Evolutionary conservation across 495 filamentous ascomycete species (phyloP), one percentile per base, ranked within the genome.

Genomic region (Aspergillus sclerotiicarbonarius): DNA sequence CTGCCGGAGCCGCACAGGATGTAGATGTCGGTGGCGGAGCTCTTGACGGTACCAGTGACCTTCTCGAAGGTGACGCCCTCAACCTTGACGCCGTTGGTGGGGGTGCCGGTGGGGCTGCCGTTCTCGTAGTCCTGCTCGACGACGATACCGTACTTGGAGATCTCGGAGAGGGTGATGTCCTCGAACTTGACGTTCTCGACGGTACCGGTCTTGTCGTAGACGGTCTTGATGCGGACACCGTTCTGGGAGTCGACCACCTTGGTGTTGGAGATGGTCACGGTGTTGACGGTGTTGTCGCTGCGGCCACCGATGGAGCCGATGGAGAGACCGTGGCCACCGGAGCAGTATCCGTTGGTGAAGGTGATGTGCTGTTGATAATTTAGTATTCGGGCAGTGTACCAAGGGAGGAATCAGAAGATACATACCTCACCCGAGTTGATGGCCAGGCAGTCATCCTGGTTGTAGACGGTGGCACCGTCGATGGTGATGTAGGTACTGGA

Each of bases 121-220:
- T 85, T 85, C 71, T 83, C 71, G 63, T 89, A 90, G 67, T 88
- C 84, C 69, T 90, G 87, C 68, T 89, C 72, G 46, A 90, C 82
- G 54, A 86, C 74, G 53, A 90, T 82, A 44, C 86, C 87, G 66
- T 88, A 86, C 20, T 79, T 79, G 54, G 77, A 19, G 44, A 57
- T 87, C 25, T 71, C 69, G 54, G 74, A 76, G 3, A 89, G 76
- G 19, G 74, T 79, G 72, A 88, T 86, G 58, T 79, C 78, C 20
- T 65, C 70, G 78, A 85, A 90, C 0, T 82, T 86, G 51, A 89
- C 75, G 56, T 74, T 78, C 9, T 65, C 67, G 52, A 89, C 82
- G 8, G 70, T 61, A 29, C 86, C 86, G 21, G 83, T 85, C 6
- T 77, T 78, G 37, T 66, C 76, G 56, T 67, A 78, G 50, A 82